phyloP scores from a whole-genome alignment of 1,284 basidiomycete species.

The Cryptococcus sp. region DNA sequence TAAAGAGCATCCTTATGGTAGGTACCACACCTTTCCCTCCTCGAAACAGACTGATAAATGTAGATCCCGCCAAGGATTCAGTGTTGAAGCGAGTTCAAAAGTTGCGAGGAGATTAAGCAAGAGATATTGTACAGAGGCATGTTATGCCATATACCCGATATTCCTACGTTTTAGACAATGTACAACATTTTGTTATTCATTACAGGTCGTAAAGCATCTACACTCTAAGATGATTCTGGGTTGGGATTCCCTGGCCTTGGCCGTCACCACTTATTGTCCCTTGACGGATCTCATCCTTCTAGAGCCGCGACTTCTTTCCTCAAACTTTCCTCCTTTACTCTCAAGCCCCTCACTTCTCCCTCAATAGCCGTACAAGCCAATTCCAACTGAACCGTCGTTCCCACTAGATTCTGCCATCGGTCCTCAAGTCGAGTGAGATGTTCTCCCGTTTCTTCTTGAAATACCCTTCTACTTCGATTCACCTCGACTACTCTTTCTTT shows the following conservation, averaged over 20 bases:
- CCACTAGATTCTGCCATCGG: slow-evolving; percentile 44
- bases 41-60: not conserved
- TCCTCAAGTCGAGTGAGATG: slow-evolving; percentile 41
- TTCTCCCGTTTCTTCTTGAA: slow-evolving; percentile 44
- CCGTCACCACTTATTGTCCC: not conserved
- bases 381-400: slow-evolving; percentile 44
- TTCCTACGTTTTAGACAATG: slow-evolving; percentile 5
- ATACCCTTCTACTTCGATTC: slow-evolving; percentile 79
- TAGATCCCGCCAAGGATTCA: slow-evolving; percentile 95
- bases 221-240: not conserved
- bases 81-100: slow-evolving; percentile 97
- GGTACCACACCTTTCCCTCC: slow-evolving; percentile 18
- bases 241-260: too few relatives aligned
- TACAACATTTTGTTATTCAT: slow-evolving; percentile 16
- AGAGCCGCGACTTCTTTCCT: slow-evolving; percentile 35
- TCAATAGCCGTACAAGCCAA: slow-evolving; percentile 45
- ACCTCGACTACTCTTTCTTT: slow-evolving; percentile 72
- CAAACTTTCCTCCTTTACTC: slow-evolving; percentile 33
- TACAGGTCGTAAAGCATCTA: not conserved
- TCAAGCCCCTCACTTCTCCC: slow-evolving; percentile 39
- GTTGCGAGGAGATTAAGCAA: slow-evolving; percentile 72
- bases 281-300: slow-evolving; percentile 10
- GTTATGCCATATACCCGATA: not conserved
- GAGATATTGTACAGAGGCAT: not conserved
- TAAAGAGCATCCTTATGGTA: slow-evolving; percentile 74